Percentiles rank a stretch among this genome's conserved stretches.
Evolutionary conservation across 176 grass and related monocot genomes (phyloP).

Genomic region (Dendrocalamus sinicus): DNA sequence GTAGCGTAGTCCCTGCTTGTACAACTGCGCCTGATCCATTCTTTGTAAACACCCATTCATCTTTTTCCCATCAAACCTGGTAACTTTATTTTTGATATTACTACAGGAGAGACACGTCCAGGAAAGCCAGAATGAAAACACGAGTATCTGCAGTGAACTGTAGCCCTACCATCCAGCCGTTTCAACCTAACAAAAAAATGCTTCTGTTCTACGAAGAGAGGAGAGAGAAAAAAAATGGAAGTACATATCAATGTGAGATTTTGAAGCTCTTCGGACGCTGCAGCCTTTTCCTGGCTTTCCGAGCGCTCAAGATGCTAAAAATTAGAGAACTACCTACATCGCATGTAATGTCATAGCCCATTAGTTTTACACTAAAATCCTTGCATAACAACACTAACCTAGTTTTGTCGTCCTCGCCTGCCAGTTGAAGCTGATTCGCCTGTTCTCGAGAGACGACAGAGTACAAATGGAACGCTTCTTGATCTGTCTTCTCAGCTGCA

Average conservation of each 20-base stretch:
- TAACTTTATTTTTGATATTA: too few relatives aligned
- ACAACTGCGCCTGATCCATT: too few relatives aligned
- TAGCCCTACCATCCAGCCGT: neutral
- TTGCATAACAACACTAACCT: conserved; percentile 68
- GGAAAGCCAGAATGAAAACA: too few relatives aligned
- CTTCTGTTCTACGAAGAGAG: conserved; percentile 21
- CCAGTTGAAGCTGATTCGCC: conserved; percentile 54
- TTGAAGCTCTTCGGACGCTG: conserved; percentile 47
- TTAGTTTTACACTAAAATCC: conserved; percentile 66
- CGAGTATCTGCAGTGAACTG: too few relatives aligned
- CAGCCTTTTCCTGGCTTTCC: conserved; percentile 55
- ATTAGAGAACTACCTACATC: conserved; percentile 58
- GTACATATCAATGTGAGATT: conserved; percentile 28
- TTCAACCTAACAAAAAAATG: conserved; percentile 6
- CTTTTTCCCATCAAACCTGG: too few relatives aligned
- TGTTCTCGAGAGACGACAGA: conserved; percentile 57
- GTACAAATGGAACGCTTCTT: conserved; percentile 59
- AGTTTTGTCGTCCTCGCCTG: conserved; percentile 51
- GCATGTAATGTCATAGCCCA: conserved; percentile 68
- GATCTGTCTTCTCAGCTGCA: conserved; percentile 36
- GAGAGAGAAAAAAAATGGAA: neutral
- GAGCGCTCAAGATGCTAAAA: conserved; percentile 57
- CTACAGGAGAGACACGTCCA: too few relatives aligned
- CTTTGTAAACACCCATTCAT: too few relatives aligned
- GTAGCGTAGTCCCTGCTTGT: too few relatives aligned